Percentiles rank a stretch among this genome's conserved stretches.
Conservation (phyloP, 2,329 filamentous ascomycete genomes). For the Sarocladium oryzae region DNA sequence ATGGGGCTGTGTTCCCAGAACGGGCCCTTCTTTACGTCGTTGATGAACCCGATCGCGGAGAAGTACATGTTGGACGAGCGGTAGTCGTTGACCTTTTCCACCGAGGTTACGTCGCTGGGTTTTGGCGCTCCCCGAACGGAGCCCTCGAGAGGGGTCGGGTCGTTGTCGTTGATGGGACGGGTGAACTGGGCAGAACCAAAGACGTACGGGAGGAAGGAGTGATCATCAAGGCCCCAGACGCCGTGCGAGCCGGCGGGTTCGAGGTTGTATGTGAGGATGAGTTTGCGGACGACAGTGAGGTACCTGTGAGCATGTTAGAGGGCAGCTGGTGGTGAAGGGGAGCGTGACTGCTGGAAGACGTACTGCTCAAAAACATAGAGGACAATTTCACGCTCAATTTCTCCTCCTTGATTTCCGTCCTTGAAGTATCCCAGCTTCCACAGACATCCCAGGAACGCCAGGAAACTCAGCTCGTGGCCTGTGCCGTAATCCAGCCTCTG, state of each 20-base stretch:
- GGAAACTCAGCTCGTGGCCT: conserved; percentile 89
- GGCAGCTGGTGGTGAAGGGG: background rate
- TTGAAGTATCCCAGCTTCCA: conserved; percentile 86
- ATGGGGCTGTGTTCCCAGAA: conserved; percentile 98
- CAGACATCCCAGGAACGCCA: conserved; percentile 81
- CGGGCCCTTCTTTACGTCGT: conserved; percentile 91
- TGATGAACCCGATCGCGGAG: conserved; percentile 90
- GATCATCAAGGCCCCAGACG: conserved; percentile 98
- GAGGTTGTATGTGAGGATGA: conserved; percentile 87
- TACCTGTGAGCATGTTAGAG: conserved; percentile 51
- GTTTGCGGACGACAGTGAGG: conserved; percentile 67
- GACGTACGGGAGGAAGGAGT: conserved; percentile 89
- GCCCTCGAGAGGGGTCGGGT: conserved; percentile 68
- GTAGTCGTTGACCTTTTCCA: conserved; percentile 57
- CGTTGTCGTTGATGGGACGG: conserved; percentile 59
- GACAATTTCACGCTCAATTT: conserved; percentile 73
- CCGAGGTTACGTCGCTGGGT: conserved; percentile 62
- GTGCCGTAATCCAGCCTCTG: conserved; percentile 93
- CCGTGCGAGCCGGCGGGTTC: conserved; percentile 95
- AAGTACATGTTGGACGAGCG: conserved; percentile 80
- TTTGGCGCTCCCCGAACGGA: conserved; percentile 67
- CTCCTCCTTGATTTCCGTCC: conserved; percentile 40
- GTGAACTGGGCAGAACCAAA: conserved; percentile 89
- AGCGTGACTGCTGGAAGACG: no score
- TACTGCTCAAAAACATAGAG: conserved; percentile 77